These are phyloP conservation scores for Verticillium albo-atrum DNA, from an alignment of 2,329 filamentous ascomycete genomes.

Conservation along the genomic window DNA sequence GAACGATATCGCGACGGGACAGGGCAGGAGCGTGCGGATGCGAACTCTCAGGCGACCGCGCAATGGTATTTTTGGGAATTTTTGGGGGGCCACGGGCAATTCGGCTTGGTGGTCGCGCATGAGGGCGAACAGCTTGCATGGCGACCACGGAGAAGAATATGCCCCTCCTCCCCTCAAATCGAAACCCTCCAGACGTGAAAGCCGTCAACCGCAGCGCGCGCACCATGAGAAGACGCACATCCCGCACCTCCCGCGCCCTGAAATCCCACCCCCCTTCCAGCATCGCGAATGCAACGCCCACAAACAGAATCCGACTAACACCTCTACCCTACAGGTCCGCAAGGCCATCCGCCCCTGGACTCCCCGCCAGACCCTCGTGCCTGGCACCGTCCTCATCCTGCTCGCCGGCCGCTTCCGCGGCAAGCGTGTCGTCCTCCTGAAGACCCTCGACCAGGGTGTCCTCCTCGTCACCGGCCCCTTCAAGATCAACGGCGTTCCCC, in stretches of 20 bases:
- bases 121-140: not conserved
- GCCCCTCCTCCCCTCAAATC: not conserved
- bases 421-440: conserved; percentile 99
- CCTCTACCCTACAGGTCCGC: conserved; percentile 63
- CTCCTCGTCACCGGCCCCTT: conserved; percentile 99
- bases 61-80: not conserved
- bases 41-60: not conserved
- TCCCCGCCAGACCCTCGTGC: conserved; percentile 83
- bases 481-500: conserved; percentile 99
- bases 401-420: conserved; percentile 99
- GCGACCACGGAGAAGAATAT: not conserved
- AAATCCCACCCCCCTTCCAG: not conserved
- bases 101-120: not conserved
- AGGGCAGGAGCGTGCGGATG: not conserved
- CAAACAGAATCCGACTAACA: not conserved
- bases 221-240: not conserved
- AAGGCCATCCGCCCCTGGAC: conserved; percentile 87
- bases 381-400: conserved; percentile 96
- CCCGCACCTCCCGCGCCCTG: not conserved
- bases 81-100: not conserved
- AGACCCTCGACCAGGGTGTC: conserved; percentile 94
- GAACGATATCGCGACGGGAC: not conserved
- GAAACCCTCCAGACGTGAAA: not conserved
- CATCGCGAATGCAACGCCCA: not conserved
- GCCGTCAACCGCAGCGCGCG: not conserved